Evolutionary conservation across 2,329 filamentous ascomycete species (phyloP).

Genomic region (Boeremia lycopersici): DNA sequence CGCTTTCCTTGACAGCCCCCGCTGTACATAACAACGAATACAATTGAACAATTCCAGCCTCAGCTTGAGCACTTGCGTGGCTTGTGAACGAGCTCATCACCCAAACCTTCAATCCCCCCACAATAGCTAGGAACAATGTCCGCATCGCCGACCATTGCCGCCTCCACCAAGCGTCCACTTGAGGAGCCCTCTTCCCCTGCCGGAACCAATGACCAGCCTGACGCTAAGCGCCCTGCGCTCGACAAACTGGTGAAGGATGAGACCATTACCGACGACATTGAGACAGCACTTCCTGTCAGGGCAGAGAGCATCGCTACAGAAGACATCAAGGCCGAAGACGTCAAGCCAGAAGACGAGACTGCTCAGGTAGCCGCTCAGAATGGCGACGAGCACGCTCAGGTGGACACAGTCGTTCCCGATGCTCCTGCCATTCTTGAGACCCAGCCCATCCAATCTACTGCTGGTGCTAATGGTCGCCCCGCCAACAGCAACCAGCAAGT

Average conservation of each 20-base stretch:
- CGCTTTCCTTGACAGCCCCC: slow-evolving; percentile 87
- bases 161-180: slow-evolving; percentile 86
- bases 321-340: slow-evolving; percentile 38
- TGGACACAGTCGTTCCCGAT: slow-evolving; percentile 73
- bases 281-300: slow-evolving; percentile 44
- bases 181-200: slow-evolving; percentile 97
- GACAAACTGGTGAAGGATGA: slow-evolving; percentile 85
- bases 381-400: slow-evolving; percentile 65
- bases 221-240: slow-evolving; percentile 94
- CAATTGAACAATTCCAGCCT: slow-evolving; percentile 45
- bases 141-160: slow-evolving; percentile 54
- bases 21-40: slow-evolving; percentile 66
- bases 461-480: slow-evolving; percentile 59
- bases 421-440: slow-evolving; percentile 57
- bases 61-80: slow-evolving; percentile 35
- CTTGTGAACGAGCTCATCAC: slow-evolving; percentile 39
- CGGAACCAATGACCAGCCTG: slow-evolving; percentile 87
- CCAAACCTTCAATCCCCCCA: slow-evolving; percentile 27
- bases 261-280: slow-evolving; percentile 56
- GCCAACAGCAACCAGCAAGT: slow-evolving; percentile 61
- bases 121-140: slow-evolving; percentile 49
- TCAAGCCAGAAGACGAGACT: slow-evolving; percentile 29
- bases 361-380: slow-evolving; percentile 49
- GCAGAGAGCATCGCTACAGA: slow-evolving; percentile 42
- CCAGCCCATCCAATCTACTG: slow-evolving; percentile 64